A percentile compares a stretch with the other conserved stretches of the same genome.
These are phyloP conservation scores for Tephrocybe sp. DNA, from an alignment of 768 basidiomycete genomes.

Conservation along the genomic window DNA sequence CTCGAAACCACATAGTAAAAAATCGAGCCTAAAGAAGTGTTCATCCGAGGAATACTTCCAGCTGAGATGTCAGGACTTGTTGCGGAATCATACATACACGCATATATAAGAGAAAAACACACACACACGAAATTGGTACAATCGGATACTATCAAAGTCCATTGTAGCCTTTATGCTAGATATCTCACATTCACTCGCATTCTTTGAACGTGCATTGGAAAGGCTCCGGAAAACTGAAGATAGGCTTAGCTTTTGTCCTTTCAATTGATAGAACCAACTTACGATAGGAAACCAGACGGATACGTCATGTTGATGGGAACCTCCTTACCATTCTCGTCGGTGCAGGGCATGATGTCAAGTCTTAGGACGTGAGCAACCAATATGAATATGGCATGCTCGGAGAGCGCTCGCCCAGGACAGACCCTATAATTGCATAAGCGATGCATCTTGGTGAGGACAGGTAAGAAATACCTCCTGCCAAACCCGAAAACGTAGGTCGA, in stretches of 20 bases:
- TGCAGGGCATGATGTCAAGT: neutral
- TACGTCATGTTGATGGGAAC: neutral
- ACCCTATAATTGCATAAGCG: neutral
- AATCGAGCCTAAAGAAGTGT: too few species aligned
- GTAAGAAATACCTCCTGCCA: neutral
- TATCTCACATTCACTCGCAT: neutral
- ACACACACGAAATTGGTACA: too few species aligned
- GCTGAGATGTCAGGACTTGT: too few species aligned
- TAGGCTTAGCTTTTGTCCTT: neutral
- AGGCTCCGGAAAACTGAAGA: neutral
- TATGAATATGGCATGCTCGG: neutral
- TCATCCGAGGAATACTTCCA: too few species aligned
- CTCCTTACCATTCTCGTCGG: neutral
- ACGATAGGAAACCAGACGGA: neutral
- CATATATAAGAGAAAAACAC: too few species aligned
- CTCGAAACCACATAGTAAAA: too few species aligned
- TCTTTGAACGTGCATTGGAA: neutral
- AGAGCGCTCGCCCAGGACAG: neutral
- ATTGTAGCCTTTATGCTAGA: too few species aligned
- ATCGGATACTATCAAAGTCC: too few species aligned
- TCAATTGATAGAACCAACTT: neutral
- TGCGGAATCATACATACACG: too few species aligned
- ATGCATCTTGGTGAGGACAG: neutral
- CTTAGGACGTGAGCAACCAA: neutral
- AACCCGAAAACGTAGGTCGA: neutral